A percentile compares a stretch with the other conserved stretches of the same genome.
Conservation (phyloP, 2,329 filamentous ascomycete species). For the Hirsutella rhossiliensis region DNA sequence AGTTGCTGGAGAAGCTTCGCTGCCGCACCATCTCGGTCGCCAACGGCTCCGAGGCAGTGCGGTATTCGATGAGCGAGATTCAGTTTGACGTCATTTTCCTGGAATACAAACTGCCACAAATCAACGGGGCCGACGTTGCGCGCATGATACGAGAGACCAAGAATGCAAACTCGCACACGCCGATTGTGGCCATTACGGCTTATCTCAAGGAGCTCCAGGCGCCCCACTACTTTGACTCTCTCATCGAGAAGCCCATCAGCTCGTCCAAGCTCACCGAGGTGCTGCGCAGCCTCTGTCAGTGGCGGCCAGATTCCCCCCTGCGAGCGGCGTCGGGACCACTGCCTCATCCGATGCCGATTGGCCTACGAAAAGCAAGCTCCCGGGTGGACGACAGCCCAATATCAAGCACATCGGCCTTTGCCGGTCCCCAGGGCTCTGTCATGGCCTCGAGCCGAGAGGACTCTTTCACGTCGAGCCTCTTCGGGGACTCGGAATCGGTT, state of each 20-base stretch:
- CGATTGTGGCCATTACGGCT: constrained; percentile 91
- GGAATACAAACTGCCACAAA: constrained; percentile 88
- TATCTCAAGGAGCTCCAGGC: constrained; percentile 96
- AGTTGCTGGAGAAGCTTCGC: constrained; percentile 84
- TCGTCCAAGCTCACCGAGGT: constrained; percentile 84
- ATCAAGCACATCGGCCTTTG: constrained; percentile 61
- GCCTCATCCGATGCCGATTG: constrained; percentile 49
- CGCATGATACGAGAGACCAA: constrained; percentile 97
- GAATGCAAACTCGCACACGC: constrained; percentile 87
- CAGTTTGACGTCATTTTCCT: constrained; percentile 99
- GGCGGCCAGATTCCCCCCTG: constrained; percentile 62
- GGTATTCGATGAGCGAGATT: constrained; percentile 91
- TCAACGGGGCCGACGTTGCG: constrained; percentile 89
- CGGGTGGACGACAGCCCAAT: constrained; percentile 73
- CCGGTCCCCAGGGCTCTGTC: constrained; percentile 58
- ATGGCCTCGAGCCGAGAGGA: constrained; percentile 77
- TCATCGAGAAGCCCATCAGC: constrained; percentile 95
- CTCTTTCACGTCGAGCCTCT: constrained; percentile 78
- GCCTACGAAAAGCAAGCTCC: constrained; percentile 50
- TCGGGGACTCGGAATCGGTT: constrained; percentile 73
- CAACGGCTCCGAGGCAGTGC: constrained; percentile 82
- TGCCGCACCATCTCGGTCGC: constrained; percentile 88
- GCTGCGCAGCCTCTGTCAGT: constrained; percentile 77
- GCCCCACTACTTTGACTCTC: constrained; percentile 86
- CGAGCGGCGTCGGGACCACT: constrained; percentile 31